Evolutionary conservation across 1,284 basidiomycete genomes (phyloP).

Genomic region (Naganishia liquefaciens): DNA sequence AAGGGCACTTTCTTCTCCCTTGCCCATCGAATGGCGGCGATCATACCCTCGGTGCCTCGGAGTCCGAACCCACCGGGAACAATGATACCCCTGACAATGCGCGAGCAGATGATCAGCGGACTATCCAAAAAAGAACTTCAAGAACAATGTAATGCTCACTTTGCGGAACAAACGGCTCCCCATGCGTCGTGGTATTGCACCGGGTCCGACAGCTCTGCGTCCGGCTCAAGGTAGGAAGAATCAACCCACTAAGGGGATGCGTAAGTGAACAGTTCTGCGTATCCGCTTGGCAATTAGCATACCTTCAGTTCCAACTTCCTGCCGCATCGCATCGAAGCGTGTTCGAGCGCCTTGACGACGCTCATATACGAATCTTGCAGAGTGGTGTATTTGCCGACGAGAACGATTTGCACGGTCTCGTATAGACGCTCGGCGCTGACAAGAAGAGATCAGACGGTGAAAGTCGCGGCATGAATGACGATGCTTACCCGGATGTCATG

Average conservation of each 20-base stretch:
- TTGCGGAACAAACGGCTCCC: constrained; percentile 85
- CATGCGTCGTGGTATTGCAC: constrained; percentile 95
- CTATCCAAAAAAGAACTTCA: neutral
- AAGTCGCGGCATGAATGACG: constrained; percentile 2
- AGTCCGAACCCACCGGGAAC: constrained; percentile 94
- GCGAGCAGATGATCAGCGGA: constrained; percentile 6
- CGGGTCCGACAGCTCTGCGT: constrained; percentile 74
- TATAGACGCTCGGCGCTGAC: constrained; percentile 84
- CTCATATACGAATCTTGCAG: constrained; percentile 99
- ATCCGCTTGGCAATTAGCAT: constrained; percentile 38
- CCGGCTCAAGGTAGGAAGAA: constrained; percentile 86
- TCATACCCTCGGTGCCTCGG: constrained; percentile 96
- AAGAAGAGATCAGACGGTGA: neutral
- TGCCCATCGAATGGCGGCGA: constrained; percentile 94
- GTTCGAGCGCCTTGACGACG: constrained; percentile 94
- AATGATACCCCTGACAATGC: constrained; percentile 73
- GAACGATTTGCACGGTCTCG: constrained; percentile 83
- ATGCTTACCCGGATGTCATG: constrained; percentile 69
- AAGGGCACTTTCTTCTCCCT: constrained; percentile 93
- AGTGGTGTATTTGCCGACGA: constrained; percentile 98
- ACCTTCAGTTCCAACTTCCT: constrained; percentile 79
- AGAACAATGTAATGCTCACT: constrained; percentile 57
- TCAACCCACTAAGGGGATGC: constrained; percentile 78
- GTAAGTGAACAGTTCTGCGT: neutral
- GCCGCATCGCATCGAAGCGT: constrained; percentile 89